Evolutionary conservation across 768 basidiomycete genomes (phyloP), one percentile per base, ranked within the genome.

Genomic region (Termitomyces sp.): DNA sequence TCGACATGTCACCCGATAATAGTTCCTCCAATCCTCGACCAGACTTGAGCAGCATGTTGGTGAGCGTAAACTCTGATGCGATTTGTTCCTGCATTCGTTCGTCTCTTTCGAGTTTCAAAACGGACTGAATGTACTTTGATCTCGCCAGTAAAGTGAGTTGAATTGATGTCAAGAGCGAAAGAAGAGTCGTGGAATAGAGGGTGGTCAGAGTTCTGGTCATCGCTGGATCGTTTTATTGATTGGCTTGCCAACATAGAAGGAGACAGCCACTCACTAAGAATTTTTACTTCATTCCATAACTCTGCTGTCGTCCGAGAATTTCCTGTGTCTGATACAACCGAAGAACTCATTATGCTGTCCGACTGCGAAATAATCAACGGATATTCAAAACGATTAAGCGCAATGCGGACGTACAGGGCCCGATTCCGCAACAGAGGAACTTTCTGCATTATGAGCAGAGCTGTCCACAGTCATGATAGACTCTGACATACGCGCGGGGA

Each of bases 281-380:
- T 82, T 70, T 97, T 98, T 37, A 97, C 81, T 71, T 97, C 93
- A 57, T 86, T 86, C 96, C 96, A 98, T 7, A 98, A 75, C 65
- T 95, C 88, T 1, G 81, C 82, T 68, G 88, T 94, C n/a, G 81
- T 85, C 60, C 81, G 72, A 36, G 71, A 76, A 26, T 73, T 72
- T 16, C 66, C 65, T 15, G 67, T 60, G 10, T 72, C 70, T 2
- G 73, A 70, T 4, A 62, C 44, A 4, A 69, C 58, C 8, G 70
- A 72, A 4, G 71, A 66, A 24, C 73, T 74, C 37, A 62, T 64
- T 22, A 66, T 52, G 56, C 75, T 74, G 31, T 75, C 71, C 13
- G 75, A 69, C 73, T 77, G 46, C 22, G 5, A 24, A 28, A 15
- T 47, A 28, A 6, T 52, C 42, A 50, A 34, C 28, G 4, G 24